Conservation (phyloP, 2,329 filamentous ascomycete genomes). For the Beauveria varroae region DNA sequence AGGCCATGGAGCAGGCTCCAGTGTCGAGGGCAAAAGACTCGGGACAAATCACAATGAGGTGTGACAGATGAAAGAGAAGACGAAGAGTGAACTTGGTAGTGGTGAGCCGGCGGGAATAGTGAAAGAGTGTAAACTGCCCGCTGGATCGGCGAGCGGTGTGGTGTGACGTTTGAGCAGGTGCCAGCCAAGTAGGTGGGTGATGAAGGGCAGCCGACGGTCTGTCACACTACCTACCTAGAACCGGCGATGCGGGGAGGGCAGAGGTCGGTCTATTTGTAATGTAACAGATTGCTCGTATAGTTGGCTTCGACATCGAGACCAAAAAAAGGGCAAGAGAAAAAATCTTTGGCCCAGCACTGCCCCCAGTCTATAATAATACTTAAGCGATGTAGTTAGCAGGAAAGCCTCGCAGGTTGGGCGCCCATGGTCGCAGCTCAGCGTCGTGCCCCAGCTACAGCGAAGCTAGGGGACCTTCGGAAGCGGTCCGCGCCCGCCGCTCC, state of each 20-base stretch:
- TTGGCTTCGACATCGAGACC: neutral
- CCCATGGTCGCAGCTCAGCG: neutral
- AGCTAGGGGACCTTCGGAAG: neutral
- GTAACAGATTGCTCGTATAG: neutral
- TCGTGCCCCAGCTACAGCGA: neutral
- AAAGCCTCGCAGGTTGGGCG: neutral
- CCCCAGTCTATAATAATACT: neutral
- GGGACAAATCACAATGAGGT: too few species aligned
- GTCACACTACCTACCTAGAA: constrained; percentile 1
- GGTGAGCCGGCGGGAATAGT: neutral
- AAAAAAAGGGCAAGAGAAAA: neutral
- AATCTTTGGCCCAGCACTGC: neutral
- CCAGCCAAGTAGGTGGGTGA: neutral
- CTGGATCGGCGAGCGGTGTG: constrained; percentile 6
- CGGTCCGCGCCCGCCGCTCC: constrained; percentile 2
- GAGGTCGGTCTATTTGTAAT: neutral
- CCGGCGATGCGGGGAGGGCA: neutral
- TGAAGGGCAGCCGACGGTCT: neutral
- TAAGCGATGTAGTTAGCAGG: neutral
- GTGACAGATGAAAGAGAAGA: too few species aligned
- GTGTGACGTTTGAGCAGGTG: constrained; percentile 1
- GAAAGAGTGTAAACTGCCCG: neutral
- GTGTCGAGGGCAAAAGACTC: constrained; percentile 4
- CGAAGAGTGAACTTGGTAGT: neutral
- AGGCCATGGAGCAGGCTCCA: constrained; percentile 32